These are phyloP conservation scores for Quercus agrifolia DNA, from an alignment of 306 rosid genomes.

Conservation along the genomic window DNA sequence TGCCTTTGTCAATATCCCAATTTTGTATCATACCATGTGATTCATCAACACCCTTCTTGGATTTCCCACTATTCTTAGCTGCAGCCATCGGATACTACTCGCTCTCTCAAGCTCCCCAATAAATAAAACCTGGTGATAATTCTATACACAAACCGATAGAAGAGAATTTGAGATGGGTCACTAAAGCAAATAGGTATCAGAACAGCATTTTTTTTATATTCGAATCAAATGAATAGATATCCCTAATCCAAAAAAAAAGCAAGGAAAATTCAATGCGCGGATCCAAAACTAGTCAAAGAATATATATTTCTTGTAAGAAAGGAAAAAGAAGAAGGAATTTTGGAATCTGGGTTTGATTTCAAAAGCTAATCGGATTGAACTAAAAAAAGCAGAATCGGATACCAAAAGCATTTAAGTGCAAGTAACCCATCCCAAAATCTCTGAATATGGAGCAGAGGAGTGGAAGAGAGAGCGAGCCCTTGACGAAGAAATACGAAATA, in stretches of 20 bases:
- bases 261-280: constrained; percentile 16
- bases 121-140: not conserved
- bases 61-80: constrained; percentile 47
- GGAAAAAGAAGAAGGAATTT: constrained; percentile 10
- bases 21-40: constrained; percentile 7
- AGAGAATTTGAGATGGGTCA: constrained; percentile 24
- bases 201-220: not conserved
- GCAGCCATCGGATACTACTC: constrained; percentile 48
- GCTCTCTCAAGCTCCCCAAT: constrained; percentile 35
- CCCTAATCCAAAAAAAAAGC: not conserved
- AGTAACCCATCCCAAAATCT: constrained; percentile 41
- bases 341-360: constrained; percentile 26
- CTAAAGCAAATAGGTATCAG: constrained; percentile 1
- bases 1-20: constrained; percentile 37
- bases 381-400: constrained; percentile 65
- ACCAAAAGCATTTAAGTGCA: constrained; percentile 14
- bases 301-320: not conserved
- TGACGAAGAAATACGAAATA: not conserved
- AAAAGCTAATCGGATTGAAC: constrained; percentile 38
- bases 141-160: not conserved
- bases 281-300: constrained; percentile 20
- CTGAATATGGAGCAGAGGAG: not conserved
- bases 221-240: not conserved
- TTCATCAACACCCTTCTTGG: constrained; percentile 35
- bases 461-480: constrained; percentile 28